Conservation (phyloP, 1,284 basidiomycete species). For the Papiliotrema laurentii region DNA sequence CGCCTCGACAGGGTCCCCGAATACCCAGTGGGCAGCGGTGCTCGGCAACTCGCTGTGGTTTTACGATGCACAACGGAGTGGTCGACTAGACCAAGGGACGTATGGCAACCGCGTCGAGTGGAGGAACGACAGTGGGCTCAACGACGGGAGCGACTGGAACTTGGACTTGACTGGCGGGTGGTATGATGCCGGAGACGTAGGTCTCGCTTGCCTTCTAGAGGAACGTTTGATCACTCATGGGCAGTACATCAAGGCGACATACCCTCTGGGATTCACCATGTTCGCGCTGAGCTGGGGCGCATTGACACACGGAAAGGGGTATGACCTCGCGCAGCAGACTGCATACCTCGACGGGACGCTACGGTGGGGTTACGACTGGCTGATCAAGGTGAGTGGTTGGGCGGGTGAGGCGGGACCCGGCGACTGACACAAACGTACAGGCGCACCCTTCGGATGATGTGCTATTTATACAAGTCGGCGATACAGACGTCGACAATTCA, state of each 20-base stretch:
- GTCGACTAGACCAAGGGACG: conserved; percentile 57
- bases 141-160: conserved; percentile 70
- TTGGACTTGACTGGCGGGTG: conserved; percentile 80
- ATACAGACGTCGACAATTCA: conserved; percentile 62
- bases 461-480: conserved; percentile 73
- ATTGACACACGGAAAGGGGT: conserved; percentile 74
- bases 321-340: conserved; percentile 76
- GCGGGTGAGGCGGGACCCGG: too few species aligned
- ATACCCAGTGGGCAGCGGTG: conserved; percentile 72
- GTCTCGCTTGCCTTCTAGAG: conserved; percentile 3
- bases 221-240: background rate
- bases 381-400: conserved; percentile 63
- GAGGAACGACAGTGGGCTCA: conserved; percentile 72
- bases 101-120: conserved; percentile 70
- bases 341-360: conserved; percentile 80
- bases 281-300: conserved; percentile 85
- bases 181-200: conserved; percentile 69
- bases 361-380: conserved; percentile 86
- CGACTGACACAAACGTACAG: conserved; percentile 45
- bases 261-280: conserved; percentile 70
- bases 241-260: conserved; percentile 78
- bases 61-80: conserved; percentile 85
- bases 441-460: conserved; percentile 71
- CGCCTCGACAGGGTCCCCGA: conserved; percentile 55
- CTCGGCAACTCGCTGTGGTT: conserved; percentile 79